These are phyloP conservation scores for Usnea hakonensis DNA, from an alignment of 495 filamentous ascomycete species.

Conservation along the genomic window DNA sequence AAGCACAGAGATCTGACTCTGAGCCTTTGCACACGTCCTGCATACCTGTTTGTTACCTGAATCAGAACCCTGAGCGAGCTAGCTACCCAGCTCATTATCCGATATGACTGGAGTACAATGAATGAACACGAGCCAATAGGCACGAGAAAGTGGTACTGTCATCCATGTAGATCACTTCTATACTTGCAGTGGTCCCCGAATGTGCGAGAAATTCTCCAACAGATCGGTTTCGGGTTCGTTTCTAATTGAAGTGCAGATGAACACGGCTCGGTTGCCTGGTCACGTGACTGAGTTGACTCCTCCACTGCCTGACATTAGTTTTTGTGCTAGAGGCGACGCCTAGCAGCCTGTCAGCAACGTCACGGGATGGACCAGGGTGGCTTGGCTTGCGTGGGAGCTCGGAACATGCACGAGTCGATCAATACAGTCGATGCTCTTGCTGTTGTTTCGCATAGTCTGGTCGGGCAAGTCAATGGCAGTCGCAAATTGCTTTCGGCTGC, in stretches of 20 bases:
- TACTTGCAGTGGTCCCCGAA: not conserved
- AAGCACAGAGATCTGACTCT: too few species aligned
- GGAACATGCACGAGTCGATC: not conserved
- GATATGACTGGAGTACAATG: not conserved
- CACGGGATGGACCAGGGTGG: not conserved
- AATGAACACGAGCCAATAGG: not conserved
- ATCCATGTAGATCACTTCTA: not conserved
- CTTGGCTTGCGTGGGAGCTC: not conserved
- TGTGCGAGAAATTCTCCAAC: not conserved
- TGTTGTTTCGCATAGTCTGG: not conserved
- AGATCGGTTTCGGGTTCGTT: not conserved
- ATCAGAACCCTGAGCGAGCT: too few species aligned
- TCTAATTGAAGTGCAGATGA: not conserved
- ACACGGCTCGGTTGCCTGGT: too few species aligned
- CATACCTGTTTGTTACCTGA: too few species aligned
- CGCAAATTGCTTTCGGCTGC: not conserved
- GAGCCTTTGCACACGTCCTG: too few species aligned
- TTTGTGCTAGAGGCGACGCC: not conserved
- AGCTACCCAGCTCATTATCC: too few species aligned
- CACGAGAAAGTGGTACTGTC: not conserved
- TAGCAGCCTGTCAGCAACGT: not conserved
- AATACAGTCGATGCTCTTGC: not conserved
- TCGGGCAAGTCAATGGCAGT: not conserved
- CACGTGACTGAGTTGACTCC: not conserved
- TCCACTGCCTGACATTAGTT: not conserved